phyloP scores from a whole-genome alignment of 192 early-diverging fungal genomes.

The Geranomyces variabilis region DNA sequence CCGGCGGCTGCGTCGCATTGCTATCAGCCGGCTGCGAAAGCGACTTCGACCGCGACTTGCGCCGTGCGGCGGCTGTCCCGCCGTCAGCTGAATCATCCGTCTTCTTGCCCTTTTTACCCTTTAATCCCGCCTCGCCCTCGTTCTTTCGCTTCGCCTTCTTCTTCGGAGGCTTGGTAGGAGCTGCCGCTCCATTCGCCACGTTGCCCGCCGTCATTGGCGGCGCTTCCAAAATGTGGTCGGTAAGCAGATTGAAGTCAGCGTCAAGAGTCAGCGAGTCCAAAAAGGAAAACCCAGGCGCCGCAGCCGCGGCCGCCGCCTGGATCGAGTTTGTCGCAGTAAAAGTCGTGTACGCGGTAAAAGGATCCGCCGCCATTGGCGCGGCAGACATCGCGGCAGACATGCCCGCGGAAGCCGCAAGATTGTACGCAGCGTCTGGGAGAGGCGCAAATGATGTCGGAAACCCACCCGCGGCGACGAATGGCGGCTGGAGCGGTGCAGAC shows the following conservation, averaged over 20 bases:
- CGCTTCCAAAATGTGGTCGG: slow-evolving; percentile 30
- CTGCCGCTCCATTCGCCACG: too few relatives aligned
- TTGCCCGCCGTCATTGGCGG: too few relatives aligned
- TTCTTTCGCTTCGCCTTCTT: slow-evolving; percentile 15
- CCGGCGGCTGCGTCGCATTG: background rate
- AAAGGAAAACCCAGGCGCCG: slow-evolving; percentile 9
- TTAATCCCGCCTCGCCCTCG: background rate
- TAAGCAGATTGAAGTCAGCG: slow-evolving; percentile 23
- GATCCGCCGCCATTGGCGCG: background rate
- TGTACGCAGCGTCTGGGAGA: background rate
- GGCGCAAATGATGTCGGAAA: slow-evolving; percentile 1
- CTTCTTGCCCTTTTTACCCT: background rate
- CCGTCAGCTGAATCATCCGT: too few relatives aligned
- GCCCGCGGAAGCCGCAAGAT: background rate
- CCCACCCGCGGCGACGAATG: background rate
- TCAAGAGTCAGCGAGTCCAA: slow-evolving; percentile 26
- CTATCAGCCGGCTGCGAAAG: too few relatives aligned
- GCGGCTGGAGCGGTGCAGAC: background rate
- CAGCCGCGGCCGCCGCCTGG: slow-evolving; percentile 1
- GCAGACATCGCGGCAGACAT: background rate
- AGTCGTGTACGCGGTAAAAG: slow-evolving; percentile 26
- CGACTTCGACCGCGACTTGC: slow-evolving; percentile 3
- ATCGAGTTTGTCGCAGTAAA: background rate
- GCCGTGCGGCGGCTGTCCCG: background rate
- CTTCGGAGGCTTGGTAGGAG: background rate